Evolutionary conservation across 352 stramenopile species (phyloP).

Genomic region (Paralagenidium karlingii): DNA sequence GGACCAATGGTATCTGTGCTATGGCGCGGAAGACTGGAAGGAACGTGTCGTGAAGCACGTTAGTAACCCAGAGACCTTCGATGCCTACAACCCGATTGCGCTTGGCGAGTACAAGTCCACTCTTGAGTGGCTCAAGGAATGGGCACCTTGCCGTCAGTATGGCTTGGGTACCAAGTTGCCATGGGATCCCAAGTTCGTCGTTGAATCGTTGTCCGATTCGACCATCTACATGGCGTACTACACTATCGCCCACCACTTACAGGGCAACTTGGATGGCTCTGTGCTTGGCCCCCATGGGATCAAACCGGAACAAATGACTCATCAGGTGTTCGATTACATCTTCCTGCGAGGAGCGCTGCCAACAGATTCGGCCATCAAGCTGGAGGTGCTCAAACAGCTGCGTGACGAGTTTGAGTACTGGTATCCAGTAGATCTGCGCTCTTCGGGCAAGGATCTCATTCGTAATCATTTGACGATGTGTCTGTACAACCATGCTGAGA

Average conservation of each 20-base stretch:
- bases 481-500: slow-evolving; percentile 99
- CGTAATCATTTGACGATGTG: slow-evolving; percentile 99
- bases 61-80: slow-evolving; percentile 84
- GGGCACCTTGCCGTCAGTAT: slow-evolving; percentile 97
- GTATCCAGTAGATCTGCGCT: slow-evolving; percentile 98
- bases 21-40: slow-evolving; percentile 98
- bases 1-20: slow-evolving; percentile 99
- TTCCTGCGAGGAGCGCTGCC: slow-evolving; percentile 86
- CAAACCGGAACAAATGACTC: slow-evolving; percentile 80
- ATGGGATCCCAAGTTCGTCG: slow-evolving; percentile 98
- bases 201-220: slow-evolving; percentile 98
- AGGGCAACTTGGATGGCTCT: slow-evolving; percentile 92
- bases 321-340: slow-evolving; percentile 99
- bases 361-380: slow-evolving; percentile 75
- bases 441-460: slow-evolving; percentile 94
- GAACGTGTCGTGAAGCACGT: slow-evolving; percentile 93
- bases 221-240: slow-evolving; percentile 99
- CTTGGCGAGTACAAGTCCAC: slow-evolving; percentile 95
- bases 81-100: slow-evolving; percentile 89
- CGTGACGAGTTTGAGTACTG: slow-evolving; percentile 98
- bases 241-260: slow-evolving; percentile 97
- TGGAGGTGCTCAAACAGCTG: slow-evolving; percentile 89
- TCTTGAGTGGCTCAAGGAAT: slow-evolving; percentile 99
- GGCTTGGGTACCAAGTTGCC: slow-evolving; percentile 94
- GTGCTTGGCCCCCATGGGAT: slow-evolving; percentile 79